Percentiles rank a stretch among this genome's conserved stretches.
Evolutionary conservation across 306 rosid genomes (phyloP).

Genomic region (Carpinus fangiana): DNA sequence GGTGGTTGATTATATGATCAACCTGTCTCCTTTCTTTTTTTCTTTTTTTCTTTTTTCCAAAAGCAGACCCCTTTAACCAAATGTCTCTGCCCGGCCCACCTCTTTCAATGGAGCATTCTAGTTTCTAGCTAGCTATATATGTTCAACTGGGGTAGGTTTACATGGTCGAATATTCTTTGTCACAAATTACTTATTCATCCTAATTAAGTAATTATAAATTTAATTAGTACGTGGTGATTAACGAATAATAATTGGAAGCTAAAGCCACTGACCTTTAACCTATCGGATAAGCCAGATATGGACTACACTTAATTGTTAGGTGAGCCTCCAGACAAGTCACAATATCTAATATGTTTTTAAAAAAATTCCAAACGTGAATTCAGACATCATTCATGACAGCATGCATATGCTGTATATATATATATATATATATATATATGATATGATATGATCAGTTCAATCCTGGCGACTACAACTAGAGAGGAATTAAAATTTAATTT

Average conservation of each 20-base stretch:
- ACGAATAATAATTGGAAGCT: too few relatives aligned
- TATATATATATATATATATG: too few relatives aligned
- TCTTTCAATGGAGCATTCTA: not conserved
- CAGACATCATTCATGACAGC: conserved; percentile 31
- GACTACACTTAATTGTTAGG: too few relatives aligned
- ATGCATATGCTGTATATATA: not conserved
- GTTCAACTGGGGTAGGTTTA: conserved; percentile 19
- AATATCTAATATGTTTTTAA: not conserved
- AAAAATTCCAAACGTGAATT: not conserved
- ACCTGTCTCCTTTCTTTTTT: not conserved
- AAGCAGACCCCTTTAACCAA: not conserved
- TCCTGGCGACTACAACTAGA: not conserved
- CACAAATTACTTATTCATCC: not conserved
- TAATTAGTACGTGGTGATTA: not conserved
- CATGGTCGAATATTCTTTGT: not conserved
- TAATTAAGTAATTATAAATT: not conserved
- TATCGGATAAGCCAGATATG: too few relatives aligned
- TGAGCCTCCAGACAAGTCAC: not conserved
- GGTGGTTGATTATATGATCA: not conserved
- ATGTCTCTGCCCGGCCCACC: not conserved
- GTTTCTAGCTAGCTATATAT: too few relatives aligned
- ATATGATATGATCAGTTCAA: too few relatives aligned
- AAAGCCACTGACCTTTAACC: too few relatives aligned
- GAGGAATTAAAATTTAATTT: not conserved
- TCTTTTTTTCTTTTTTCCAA: too few relatives aligned